A percentile compares a stretch with the other conserved stretches of the same genome.
These are phyloP conservation scores for Colletotrichum tofieldiae DNA, from an alignment of 2,329 filamentous ascomycete genomes.

Conservation along the genomic window DNA sequence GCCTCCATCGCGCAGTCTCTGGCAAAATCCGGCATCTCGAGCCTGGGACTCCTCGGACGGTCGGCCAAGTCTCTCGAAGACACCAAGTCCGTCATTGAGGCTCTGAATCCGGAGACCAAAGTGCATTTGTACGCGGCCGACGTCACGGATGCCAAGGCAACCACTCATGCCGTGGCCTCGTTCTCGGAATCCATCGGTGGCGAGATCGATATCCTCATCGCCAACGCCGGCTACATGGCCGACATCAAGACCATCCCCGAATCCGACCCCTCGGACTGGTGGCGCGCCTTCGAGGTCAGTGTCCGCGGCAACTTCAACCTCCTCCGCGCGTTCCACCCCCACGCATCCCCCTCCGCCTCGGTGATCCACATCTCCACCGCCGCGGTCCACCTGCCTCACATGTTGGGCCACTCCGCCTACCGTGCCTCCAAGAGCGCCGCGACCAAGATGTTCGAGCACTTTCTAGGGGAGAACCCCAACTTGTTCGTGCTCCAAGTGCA, in stretches of 20 bases:
- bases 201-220: constrained; percentile 49
- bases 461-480: constrained; percentile 57
- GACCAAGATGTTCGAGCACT: constrained; percentile 59
- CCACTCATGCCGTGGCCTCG: constrained; percentile 22
- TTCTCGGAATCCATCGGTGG: constrained; percentile 14
- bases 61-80: constrained; percentile 45
- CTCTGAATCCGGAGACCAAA: constrained; percentile 42
- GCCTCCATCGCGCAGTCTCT: constrained; percentile 60
- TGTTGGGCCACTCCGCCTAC: constrained; percentile 54
- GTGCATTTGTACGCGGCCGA: constrained; percentile 43
- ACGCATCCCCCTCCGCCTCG: constrained; percentile 39
- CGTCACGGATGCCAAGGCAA: constrained; percentile 38
- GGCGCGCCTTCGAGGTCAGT: constrained; percentile 60
- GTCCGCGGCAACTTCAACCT: constrained; percentile 64
- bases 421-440: constrained; percentile 59
- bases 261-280: constrained; percentile 46
- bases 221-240: constrained; percentile 48
- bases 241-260: constrained; percentile 41
- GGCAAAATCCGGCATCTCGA: constrained; percentile 60
- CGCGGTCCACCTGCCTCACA: constrained; percentile 46
- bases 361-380: constrained; percentile 48
- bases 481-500: constrained; percentile 60
- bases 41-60: constrained; percentile 63
- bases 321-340: constrained; percentile 63
- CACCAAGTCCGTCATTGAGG: constrained; percentile 45